Evolutionary conservation across 2,329 filamentous ascomycete species (phyloP).

Genomic region (Trichoderma harzianum): DNA sequence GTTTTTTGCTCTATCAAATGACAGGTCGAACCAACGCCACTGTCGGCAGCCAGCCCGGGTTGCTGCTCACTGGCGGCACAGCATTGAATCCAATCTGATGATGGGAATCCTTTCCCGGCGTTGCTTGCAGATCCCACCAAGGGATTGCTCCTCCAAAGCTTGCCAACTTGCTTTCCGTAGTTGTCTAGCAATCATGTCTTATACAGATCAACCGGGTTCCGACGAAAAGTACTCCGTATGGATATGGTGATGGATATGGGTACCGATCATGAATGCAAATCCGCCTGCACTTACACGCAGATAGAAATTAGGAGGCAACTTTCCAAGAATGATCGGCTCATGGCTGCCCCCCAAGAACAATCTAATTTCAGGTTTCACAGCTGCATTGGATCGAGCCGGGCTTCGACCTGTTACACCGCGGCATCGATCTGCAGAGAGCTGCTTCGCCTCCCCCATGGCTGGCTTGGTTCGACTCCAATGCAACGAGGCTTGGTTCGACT

Average conservation of each 20-base stretch:
- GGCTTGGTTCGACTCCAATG: background rate
- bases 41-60: constrained; percentile 16
- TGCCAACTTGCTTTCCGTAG: background rate
- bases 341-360: background rate
- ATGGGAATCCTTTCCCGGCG: background rate
- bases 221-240: background rate
- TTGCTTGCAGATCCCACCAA: constrained; percentile 11
- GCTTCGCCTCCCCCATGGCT: constrained; percentile 17
- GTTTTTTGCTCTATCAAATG: constrained; percentile 5
- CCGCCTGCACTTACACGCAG: background rate
- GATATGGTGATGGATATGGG: background rate
- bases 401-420: constrained; percentile 5
- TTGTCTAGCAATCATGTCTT: background rate
- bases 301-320: background rate
- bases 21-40: constrained; percentile 18
- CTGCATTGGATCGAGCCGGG: constrained; percentile 1
- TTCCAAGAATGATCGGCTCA: background rate
- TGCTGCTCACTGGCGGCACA: background rate
- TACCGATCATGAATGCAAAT: background rate
- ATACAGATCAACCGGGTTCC: background rate
- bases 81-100: background rate
- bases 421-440: constrained; percentile 16
- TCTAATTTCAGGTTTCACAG: background rate
- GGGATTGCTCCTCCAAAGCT: background rate
- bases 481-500: background rate